A percentile compares a stretch with the other conserved stretches of the same genome.
Conservation (phyloP, 139 green algal species). For the Pleodorina starrii region DNA sequence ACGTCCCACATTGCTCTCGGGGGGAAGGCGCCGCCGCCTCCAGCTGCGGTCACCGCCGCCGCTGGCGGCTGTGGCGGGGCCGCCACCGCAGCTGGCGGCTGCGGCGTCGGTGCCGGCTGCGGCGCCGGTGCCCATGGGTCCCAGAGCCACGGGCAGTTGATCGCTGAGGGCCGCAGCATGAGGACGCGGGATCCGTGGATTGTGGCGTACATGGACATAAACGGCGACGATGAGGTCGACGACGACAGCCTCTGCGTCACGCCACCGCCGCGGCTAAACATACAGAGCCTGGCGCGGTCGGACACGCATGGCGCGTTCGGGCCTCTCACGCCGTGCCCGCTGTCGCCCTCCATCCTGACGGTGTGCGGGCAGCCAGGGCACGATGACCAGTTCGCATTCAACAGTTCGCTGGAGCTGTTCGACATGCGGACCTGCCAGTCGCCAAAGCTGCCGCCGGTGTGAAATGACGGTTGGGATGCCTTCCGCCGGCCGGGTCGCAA, state of each 20-base stretch:
- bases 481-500: too few relatives aligned
- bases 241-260: slow-evolving; percentile 24
- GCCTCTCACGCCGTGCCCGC: slow-evolving; percentile 49
- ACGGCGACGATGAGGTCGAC: slow-evolving; percentile 4
- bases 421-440: slow-evolving; percentile 39
- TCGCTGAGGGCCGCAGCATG: slow-evolving; percentile 50
- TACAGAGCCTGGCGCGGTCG: neutral
- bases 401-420: neutral
- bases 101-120: neutral
- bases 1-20: neutral
- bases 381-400: slow-evolving; percentile 19
- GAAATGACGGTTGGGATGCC: too few relatives aligned
- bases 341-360: slow-evolving; percentile 59
- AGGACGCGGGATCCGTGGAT: neutral
- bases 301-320: slow-evolving; percentile 29
- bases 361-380: slow-evolving; percentile 11
- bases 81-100: neutral
- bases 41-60: neutral
- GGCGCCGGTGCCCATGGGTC: neutral
- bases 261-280: neutral
- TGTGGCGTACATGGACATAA: slow-evolving; percentile 4
- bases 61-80: neutral
- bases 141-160: neutral
- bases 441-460: slow-evolving; percentile 20
- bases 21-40: slow-evolving; percentile 13